phyloP scores from a whole-genome alignment of 2,329 filamentous ascomycete species.

The Hymenoscyphus linearis region DNA sequence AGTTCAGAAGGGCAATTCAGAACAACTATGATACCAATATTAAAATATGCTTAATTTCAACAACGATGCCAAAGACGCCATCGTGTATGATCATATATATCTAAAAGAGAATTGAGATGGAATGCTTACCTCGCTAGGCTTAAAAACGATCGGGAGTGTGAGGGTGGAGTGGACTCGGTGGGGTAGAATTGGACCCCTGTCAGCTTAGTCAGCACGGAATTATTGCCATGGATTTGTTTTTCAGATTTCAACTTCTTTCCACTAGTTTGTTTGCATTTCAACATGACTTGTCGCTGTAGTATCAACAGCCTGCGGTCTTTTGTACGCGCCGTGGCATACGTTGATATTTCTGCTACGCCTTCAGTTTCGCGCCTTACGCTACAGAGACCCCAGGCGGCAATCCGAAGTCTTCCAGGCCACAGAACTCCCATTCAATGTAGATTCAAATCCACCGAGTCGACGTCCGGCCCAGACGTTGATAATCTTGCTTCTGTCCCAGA shows the following conservation, averaged over 20 bases:
- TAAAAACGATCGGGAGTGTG: not conserved
- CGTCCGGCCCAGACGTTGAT: not conserved
- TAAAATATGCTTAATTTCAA: too few species aligned
- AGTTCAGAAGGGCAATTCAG: too few species aligned
- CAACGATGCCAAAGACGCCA: too few species aligned
- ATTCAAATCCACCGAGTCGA: constrained; percentile 2
- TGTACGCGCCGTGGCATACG: constrained; percentile 27
- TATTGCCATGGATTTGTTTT: not conserved
- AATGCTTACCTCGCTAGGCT: too few species aligned
- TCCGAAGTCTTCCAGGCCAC: not conserved
- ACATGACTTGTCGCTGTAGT: constrained; percentile 29
- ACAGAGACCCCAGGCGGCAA: constrained; percentile 1
- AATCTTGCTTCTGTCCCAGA: not conserved
- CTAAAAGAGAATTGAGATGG: too few species aligned
- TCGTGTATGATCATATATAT: too few species aligned
- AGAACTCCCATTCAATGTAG: constrained; percentile 2
- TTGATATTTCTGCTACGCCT: constrained; percentile 21
- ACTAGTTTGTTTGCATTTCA: constrained; percentile 3
- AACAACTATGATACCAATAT: too few species aligned
- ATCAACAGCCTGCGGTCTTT: constrained; percentile 26
- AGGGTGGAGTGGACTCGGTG: not conserved
- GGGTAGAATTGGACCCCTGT: not conserved
- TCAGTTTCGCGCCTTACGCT: not conserved
- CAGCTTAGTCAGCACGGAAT: not conserved
- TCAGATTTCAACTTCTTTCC: not conserved